Evolutionary conservation across 2,329 filamentous ascomycete genomes (phyloP).

Genomic region (Furcasterigmium sp.): DNA sequence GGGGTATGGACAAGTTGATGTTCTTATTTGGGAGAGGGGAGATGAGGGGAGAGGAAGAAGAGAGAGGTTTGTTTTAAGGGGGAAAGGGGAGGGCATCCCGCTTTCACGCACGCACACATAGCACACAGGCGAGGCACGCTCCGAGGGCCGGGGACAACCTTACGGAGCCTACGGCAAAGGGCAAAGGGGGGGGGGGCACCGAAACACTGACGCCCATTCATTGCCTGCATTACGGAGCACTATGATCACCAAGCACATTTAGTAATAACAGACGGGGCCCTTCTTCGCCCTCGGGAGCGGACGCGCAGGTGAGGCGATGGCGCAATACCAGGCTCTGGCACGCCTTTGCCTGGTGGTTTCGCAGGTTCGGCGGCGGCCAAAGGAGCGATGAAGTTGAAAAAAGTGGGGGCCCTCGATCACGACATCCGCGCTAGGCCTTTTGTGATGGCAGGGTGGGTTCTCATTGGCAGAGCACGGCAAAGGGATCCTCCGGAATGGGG

Average conservation of each 20-base stretch:
- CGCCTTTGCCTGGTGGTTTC: neutral
- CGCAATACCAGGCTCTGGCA: slow-evolving; percentile 6
- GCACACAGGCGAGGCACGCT: no score
- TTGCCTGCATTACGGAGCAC: slow-evolving; percentile 5
- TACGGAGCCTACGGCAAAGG: no score
- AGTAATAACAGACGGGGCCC: slow-evolving; percentile 8
- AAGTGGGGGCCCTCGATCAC: slow-evolving; percentile 29
- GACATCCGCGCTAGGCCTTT: slow-evolving; percentile 48
- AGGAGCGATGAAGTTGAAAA: slow-evolving; percentile 2
- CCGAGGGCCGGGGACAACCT: no score
- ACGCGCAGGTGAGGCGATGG: slow-evolving; percentile 4
- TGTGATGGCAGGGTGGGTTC: slow-evolving; percentile 28
- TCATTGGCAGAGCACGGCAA: slow-evolving; percentile 36
- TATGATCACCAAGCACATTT: slow-evolving; percentile 12
- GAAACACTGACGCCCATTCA: no score
- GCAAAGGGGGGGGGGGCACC: no score
- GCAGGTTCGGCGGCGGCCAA: slow-evolving; percentile 3
- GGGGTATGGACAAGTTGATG: neutral
- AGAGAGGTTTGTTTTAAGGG: slow-evolving; percentile 11
- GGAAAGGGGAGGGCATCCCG: neutral
- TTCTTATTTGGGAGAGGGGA: slow-evolving; percentile 2
- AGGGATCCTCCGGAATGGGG: slow-evolving; percentile 10
- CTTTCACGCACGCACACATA: no score
- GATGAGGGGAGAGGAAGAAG: neutral
- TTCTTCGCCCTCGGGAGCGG: neutral